Conservation (phyloP, 2,329 filamentous ascomycete species). For the Macrophomina pseudophaseolina region DNA sequence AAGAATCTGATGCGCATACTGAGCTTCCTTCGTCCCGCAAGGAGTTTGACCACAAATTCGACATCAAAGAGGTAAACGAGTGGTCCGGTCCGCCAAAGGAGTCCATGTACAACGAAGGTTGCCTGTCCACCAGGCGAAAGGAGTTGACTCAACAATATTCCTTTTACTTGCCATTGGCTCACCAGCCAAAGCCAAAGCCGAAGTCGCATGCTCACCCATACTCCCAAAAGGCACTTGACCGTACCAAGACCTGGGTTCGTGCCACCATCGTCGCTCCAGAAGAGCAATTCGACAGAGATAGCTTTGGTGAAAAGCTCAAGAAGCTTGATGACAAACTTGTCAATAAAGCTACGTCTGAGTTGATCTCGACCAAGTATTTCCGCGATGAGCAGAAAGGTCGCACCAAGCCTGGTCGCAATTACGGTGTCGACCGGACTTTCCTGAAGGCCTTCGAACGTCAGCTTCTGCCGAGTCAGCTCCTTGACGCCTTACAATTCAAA, state of each 20-base stretch:
- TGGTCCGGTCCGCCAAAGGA: constrained; percentile 57
- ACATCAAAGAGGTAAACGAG: constrained; percentile 45
- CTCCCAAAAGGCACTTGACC: constrained; percentile 1
- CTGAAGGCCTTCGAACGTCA: constrained; percentile 60
- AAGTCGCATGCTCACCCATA: background rate
- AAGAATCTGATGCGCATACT: background rate
- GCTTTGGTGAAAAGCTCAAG: constrained; percentile 49
- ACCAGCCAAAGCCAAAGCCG: background rate
- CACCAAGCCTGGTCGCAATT: constrained; percentile 64
- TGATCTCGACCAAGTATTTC: constrained; percentile 61
- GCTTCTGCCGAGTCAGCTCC: constrained; percentile 31
- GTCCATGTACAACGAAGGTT: constrained; percentile 54
- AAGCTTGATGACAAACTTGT: constrained; percentile 41
- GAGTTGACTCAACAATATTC: constrained; percentile 29
- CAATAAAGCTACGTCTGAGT: constrained; percentile 58
- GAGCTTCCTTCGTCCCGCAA: constrained; percentile 34
- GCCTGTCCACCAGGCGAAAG: constrained; percentile 51
- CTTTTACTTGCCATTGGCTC: constrained; percentile 35
- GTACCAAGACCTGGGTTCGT: constrained; percentile 45
- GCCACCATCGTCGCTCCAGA: constrained; percentile 52
- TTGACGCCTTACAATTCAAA: constrained; percentile 66
- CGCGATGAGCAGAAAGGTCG: constrained; percentile 66
- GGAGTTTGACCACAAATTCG: constrained; percentile 53
- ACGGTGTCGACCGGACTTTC: constrained; percentile 66
- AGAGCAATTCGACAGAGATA: constrained; percentile 43